Evolutionary conservation across 2,329 filamentous ascomycete genomes (phyloP), one percentile per base, ranked within the genome.

Genomic region (Byssothecium circinans): DNA sequence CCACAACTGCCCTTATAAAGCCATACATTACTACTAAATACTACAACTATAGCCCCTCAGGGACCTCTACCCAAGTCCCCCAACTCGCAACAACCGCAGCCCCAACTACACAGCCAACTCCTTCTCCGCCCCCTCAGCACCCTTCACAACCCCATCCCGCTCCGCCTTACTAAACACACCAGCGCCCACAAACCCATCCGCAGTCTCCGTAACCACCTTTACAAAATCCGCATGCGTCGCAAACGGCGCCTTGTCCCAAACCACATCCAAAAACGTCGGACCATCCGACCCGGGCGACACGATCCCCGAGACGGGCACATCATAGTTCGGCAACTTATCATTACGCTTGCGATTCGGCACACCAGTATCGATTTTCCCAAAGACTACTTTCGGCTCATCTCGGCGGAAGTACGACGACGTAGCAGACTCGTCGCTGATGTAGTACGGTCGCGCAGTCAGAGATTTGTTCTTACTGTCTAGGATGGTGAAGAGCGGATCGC

Each of bases 161-260:
- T 50, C 47, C 2, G 20, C 20, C 4, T 19, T 15, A 20, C 20
- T 45, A 36, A 45, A 53, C 29, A 50, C 41, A 18, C 30, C 30
- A 17, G 33, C 17, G n/a, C 32, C 29, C 30, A 56, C 53, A 30
- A 53, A 56, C 15, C 19, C 17, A 29, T 49, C 42, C 29, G 41
- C 42, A 19, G 23, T 37, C 5, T 19, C 19, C 4, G 17, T 33
- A 17, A 53, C 50, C 14, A 17, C 32, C 27, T 49, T 15, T 10
- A 56, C 35, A 41, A 56, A 56, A 12, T 30, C 45, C 4, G 20
- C 40, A 29, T 53, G 50, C 12, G 45, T 41, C 12, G 27, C 38
- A 45, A 56, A 56, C 2, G 53, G 53, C 25, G 53, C 53, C 18
- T 30, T 32, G 38, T 56, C 53, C 53, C 53, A 56, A 5, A 56